Conservation (phyloP, 352 stramenopile genomes). For the Pythium utonaiense region DNA sequence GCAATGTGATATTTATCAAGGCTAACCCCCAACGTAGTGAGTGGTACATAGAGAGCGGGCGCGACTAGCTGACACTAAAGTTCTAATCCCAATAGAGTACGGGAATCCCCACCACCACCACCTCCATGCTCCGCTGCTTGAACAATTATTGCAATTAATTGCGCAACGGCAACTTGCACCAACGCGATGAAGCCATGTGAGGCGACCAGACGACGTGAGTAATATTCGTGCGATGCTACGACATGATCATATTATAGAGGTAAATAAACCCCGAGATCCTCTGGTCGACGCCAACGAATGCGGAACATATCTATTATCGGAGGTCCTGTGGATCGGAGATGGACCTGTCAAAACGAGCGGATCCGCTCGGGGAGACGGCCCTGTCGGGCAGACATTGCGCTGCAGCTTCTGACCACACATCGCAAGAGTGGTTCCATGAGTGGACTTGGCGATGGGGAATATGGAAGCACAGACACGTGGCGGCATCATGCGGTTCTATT, state of each 20-base stretch:
- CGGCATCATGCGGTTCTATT: background rate
- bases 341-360: background rate
- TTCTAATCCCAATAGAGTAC: constrained; percentile 3
- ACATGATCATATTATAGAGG: background rate
- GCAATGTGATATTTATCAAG: constrained; percentile 10
- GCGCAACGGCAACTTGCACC: background rate
- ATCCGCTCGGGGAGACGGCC: too few relatives aligned
- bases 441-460: background rate
- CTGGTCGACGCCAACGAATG: background rate
- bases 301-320: background rate
- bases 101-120: background rate
- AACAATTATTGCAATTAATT: background rate
- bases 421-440: background rate
- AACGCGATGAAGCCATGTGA: background rate
- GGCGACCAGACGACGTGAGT: background rate
- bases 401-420: too few relatives aligned
- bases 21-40: too few relatives aligned
- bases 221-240: background rate
- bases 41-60: background rate
- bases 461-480: background rate
- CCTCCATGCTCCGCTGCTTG: too few relatives aligned
- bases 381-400: too few relatives aligned
- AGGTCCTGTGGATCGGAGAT: background rate
- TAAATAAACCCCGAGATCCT: background rate
- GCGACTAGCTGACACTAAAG: background rate